Evolutionary conservation across 2,329 filamentous ascomycete species (phyloP).

Genomic region (Talaromyces sp.): DNA sequence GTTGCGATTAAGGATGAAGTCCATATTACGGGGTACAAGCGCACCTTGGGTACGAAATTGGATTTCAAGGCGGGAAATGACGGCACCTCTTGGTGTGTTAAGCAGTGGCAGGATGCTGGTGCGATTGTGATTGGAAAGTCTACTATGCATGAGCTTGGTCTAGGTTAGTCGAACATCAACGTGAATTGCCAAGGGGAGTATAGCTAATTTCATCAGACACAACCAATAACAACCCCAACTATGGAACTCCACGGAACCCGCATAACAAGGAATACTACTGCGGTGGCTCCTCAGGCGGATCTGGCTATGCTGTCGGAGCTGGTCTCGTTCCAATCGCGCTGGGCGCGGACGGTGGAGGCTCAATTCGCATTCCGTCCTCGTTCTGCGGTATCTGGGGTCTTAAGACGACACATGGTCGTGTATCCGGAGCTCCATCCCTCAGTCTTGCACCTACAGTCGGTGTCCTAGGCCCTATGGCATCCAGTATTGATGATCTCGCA

Average conservation of each 20-base stretch:
- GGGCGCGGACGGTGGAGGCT: conserved; percentile 76
- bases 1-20: conserved; percentile 84
- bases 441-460: conserved; percentile 64
- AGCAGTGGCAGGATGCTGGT: conserved; percentile 71
- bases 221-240: conserved; percentile 77
- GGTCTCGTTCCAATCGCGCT: conserved; percentile 73
- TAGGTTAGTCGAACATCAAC: conserved; percentile 49
- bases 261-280: conserved; percentile 76
- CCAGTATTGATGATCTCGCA: conserved; percentile 75
- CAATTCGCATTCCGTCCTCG: conserved; percentile 70
- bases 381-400: conserved; percentile 83
- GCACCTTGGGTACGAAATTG: conserved; percentile 65
- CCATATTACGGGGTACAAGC: conserved; percentile 69
- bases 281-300: conserved; percentile 79
- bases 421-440: conserved; percentile 60
- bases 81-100: conserved; percentile 70
- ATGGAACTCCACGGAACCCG: conserved; percentile 77
- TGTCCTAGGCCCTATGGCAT: conserved; percentile 74
- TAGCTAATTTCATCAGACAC: conserved; percentile 56
- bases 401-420: conserved; percentile 75
- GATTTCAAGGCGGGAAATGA: conserved; percentile 56
- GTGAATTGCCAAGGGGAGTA: too few relatives aligned
- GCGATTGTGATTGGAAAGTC: conserved; percentile 75
- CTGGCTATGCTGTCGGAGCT: conserved; percentile 68
- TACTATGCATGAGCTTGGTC: conserved; percentile 79